phyloP scores from a whole-genome alignment of 164 flowering plant genomes.

The Vitis cinerea region DNA sequence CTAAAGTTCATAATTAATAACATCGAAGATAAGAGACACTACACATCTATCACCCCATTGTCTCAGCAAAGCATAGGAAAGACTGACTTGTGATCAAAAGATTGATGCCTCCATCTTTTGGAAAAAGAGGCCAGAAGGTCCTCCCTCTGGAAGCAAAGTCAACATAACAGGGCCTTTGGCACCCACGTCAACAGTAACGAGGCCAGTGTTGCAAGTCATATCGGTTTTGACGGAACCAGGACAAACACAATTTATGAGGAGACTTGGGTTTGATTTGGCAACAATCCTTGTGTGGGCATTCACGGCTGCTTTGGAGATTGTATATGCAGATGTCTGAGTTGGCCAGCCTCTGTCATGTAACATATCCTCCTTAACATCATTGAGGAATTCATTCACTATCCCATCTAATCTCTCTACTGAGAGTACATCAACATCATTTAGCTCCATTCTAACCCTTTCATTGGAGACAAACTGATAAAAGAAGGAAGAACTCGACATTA shows the following conservation, averaged over 20 bases:
- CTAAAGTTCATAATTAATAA: no score
- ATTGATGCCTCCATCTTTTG: background rate
- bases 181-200: slow-evolving; percentile 24
- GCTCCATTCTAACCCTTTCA: slow-evolving; percentile 13
- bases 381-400: slow-evolving; percentile 21
- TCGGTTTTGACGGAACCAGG: slow-evolving; percentile 39
- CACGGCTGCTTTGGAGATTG: slow-evolving; percentile 33
- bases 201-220: slow-evolving; percentile 16
- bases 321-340: slow-evolving; percentile 10
- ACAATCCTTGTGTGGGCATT: slow-evolving; percentile 38
- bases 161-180: slow-evolving; percentile 26
- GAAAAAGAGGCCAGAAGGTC: slow-evolving; percentile 29
- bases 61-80: no score
- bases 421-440: slow-evolving; percentile 21
- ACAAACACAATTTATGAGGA: slow-evolving; percentile 19
- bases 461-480: slow-evolving; percentile 15
- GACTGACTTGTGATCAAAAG: no score
- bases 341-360: slow-evolving; percentile 43
- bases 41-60: no score
- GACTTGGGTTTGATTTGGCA: slow-evolving; percentile 19
- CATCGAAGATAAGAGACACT: no score
- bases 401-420: slow-evolving; percentile 34
- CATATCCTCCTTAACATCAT: slow-evolving; percentile 31
- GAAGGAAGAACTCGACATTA: background rate
- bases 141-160: slow-evolving; percentile 24